Evolutionary conservation across 768 basidiomycete species (phyloP), one percentile per base, ranked within the genome.

Genomic region (Boletus subcaerulescens): DNA sequence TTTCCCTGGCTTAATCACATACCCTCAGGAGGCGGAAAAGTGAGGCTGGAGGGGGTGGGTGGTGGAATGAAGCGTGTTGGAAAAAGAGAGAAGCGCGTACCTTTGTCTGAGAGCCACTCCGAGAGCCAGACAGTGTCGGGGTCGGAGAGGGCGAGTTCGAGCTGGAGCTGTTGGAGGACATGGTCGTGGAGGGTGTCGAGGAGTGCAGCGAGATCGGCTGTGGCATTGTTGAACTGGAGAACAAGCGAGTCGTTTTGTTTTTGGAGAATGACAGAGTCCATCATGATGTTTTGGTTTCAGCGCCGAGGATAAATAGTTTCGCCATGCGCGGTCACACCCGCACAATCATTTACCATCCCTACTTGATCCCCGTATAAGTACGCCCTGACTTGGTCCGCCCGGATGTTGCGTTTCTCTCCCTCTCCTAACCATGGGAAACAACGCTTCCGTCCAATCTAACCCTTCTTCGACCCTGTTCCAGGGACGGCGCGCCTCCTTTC

Each of bases 11-110:
- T 12, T 12, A 15, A 22, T 22, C 12, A 71, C 78, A 63, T 69
- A 87, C 88, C 72, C 81, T 80, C 47, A 80, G 74, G 52, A 86
- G 78, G 66, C 83, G 84, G 69, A 84, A 85, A 36, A 84, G 68
- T 31, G 82, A 75, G 46, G 71, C 83, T 85, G 45, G 14, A 22
- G 9, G 35, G 11, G 31, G 24, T 57, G 26, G 36, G 46, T 20
- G 24, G 29, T 18, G 11, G 20, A 24, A 46, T 29, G 17, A 26
- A 8, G 24, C 26, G 3, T 4, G 3, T 9, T 29, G 29, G 29
- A 18, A 14, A 32, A 32, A 18, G 24, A 18, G 24, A n/a, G 15
- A 40, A 14, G 45, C 20, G 75, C 82, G 64, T 74, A 89, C 88
- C 73, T 44, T 78, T 80, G 74, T 91, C 88, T 31, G 75, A 71